Evolutionary conservation across 2,329 filamentous ascomycete species (phyloP), one percentile per base, ranked within the genome.

Genomic region (Cordyceps farinosa): DNA sequence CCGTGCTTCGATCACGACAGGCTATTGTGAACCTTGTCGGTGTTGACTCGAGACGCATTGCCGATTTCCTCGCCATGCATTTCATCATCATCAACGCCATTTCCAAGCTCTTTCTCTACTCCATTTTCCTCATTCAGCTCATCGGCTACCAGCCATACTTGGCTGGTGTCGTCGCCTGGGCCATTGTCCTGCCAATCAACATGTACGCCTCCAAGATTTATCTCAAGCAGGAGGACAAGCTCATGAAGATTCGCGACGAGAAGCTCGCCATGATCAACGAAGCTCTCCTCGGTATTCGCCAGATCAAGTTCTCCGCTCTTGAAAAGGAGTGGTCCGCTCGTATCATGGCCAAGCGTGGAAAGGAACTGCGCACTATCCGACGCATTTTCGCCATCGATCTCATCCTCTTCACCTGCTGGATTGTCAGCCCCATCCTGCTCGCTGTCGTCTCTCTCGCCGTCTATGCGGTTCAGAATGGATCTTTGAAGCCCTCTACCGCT

Each of bases 271-370:
- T 92, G 15, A 83, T 95, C 36, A 90, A 90, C 1, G 90, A 95
- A 73, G 89, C 88, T 0, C 77, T 95, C 1, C 84, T 90, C 68
- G 90, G 90, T 8, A 93, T 94, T 66, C 85, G 90, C 1, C 91
- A 95, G 73, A 91, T 95, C 76, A 95, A 95, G 70, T 92, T 94
- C 68, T 90, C 90, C 0, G 90, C 90, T 1, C 76, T 92, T 2
- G 91, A 94, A 73, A 76, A 79, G 27, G 85, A 90, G 68, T 94
- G 91, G 90, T 86, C 92, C 72, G 79, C 81, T 17, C 89, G 87
- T 65, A 90, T 95, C 48, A 66, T 71, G 75, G 81, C 65, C 74
- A 82, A 65, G 84, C 81, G 91, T 69, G 83, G 87, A 50, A 83
- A 82, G 53, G 91, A 94, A 71, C 80, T 94, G 10, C 74, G 76